A percentile compares a stretch with the other conserved stretches of the same genome.
Conservation (phyloP, 1,139 yeast genomes). For the Magnusiomyces sp. region DNA sequence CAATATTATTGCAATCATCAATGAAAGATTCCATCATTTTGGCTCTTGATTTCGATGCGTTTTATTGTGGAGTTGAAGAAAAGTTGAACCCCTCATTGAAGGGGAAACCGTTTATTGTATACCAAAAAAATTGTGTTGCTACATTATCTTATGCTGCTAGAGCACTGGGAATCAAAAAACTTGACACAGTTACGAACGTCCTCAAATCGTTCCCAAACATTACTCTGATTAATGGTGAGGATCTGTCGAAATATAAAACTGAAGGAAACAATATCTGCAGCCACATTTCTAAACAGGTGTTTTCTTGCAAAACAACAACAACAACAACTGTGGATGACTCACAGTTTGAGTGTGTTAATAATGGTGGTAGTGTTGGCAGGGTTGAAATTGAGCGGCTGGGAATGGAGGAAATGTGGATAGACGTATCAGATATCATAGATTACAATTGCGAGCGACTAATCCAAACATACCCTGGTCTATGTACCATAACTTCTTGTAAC, state of each 20-base stretch:
- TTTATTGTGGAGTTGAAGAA: conserved; percentile 33
- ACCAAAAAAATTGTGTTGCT: conserved; percentile 31
- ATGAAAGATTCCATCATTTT: conserved; percentile 16
- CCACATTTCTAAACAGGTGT: background rate
- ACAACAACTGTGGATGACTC: too few relatives aligned
- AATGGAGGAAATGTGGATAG: conserved; percentile 33
- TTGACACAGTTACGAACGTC: conserved; percentile 23
- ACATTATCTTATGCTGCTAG: conserved; percentile 33
- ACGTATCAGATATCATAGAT: conserved; percentile 23
- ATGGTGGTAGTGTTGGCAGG: conserved; percentile 31
- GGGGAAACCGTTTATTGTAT: conserved; percentile 30
- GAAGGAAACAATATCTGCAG: background rate
- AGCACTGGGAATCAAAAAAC: conserved; percentile 28
- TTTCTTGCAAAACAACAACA: too few relatives aligned
- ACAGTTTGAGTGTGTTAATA: too few relatives aligned
- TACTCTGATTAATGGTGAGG: too few relatives aligned
- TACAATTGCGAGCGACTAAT: conserved; percentile 16
- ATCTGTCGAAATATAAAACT: too few relatives aligned
- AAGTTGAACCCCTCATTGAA: conserved; percentile 25
- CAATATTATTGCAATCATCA: too few relatives aligned
- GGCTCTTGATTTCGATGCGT: conserved; percentile 32
- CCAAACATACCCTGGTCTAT: conserved; percentile 14
- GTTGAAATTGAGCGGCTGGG: conserved; percentile 31
- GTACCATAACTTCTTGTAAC: conserved; percentile 9
- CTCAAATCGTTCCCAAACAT: too few relatives aligned